Evolutionary conservation across 2,329 filamentous ascomycete species (phyloP).

Genomic region (Neofusicoccum parvum): DNA sequence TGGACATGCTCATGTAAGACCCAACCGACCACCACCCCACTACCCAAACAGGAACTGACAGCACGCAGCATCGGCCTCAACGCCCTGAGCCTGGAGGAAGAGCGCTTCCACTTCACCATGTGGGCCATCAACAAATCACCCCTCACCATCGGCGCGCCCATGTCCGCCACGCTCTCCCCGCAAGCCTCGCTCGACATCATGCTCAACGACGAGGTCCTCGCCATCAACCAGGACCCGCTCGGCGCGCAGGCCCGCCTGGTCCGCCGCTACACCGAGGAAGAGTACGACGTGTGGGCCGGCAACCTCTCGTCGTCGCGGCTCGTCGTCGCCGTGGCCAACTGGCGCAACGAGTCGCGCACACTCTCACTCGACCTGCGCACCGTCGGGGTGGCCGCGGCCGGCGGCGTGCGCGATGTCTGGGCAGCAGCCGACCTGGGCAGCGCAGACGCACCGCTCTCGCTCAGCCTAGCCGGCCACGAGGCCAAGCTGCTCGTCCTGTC

Average conservation of each 20-base stretch:
- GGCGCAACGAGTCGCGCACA: constrained; percentile 38
- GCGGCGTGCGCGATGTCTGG: constrained; percentile 29
- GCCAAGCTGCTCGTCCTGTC: constrained; percentile 39
- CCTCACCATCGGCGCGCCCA: constrained; percentile 44
- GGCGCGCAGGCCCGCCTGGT: constrained; percentile 55
- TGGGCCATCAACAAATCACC: constrained; percentile 52
- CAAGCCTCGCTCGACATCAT: constrained; percentile 29
- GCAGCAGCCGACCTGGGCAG: constrained; percentile 21
- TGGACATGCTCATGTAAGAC: constrained; percentile 17
- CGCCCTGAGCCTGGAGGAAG: constrained; percentile 32
- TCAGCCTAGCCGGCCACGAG: constrained; percentile 29
- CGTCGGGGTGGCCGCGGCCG: constrained; percentile 34
- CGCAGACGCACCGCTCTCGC: not conserved
- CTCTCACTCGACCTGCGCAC: constrained; percentile 28
- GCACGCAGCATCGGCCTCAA: constrained; percentile 10
- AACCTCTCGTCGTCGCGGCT: constrained; percentile 37
- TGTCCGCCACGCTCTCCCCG: constrained; percentile 15
- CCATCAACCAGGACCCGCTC: constrained; percentile 60
- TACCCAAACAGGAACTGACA: not conserved
- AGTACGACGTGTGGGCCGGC: constrained; percentile 43
- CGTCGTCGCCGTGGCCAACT: constrained; percentile 43
- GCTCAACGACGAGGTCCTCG: constrained; percentile 57
- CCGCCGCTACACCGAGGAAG: constrained; percentile 41
- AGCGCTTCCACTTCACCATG: constrained; percentile 49
- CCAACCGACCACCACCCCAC: not conserved